These are phyloP conservation scores for Aspergillus campestris DNA, from an alignment of 495 filamentous ascomycete genomes.

Conservation along the genomic window DNA sequence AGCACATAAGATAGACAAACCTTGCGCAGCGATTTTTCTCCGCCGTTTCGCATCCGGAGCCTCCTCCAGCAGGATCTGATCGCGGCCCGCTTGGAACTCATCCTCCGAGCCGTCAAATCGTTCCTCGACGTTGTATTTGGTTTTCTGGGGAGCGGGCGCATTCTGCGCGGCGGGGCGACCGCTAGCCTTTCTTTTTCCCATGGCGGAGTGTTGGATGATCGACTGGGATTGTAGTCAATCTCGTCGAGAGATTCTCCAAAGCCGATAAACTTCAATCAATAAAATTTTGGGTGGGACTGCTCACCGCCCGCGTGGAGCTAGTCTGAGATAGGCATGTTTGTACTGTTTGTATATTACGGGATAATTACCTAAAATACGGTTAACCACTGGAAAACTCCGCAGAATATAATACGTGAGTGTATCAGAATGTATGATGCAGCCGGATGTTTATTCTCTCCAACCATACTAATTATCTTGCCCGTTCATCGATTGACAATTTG, in stretches of 20 bases:
- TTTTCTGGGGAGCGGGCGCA: slow-evolving; percentile 23
- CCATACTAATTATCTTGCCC: no score
- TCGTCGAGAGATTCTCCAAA: not conserved
- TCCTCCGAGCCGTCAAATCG: slow-evolving; percentile 89
- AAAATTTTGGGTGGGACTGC: slow-evolving; percentile 24
- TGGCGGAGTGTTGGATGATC: slow-evolving; percentile 23
- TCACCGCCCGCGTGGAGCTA: slow-evolving; percentile 24
- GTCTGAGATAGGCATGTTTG: slow-evolving; percentile 15
- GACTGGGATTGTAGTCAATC: no score
- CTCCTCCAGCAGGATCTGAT: slow-evolving; percentile 79
- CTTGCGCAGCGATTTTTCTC: slow-evolving; percentile 55
- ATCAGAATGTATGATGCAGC: no score
- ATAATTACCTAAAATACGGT: no score
- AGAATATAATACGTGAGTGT: no score
- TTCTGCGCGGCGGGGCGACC: slow-evolving; percentile 42
- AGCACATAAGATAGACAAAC: slow-evolving; percentile 22
- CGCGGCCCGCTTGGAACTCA: slow-evolving; percentile 75
- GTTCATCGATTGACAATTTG: no score
- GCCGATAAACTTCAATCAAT: slow-evolving; percentile 16
- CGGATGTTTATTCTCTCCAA: no score
- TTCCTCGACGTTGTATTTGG: slow-evolving; percentile 54
- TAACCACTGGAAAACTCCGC: no score
- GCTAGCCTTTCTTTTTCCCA: slow-evolving; percentile 75
- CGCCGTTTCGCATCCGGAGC: slow-evolving; percentile 67
- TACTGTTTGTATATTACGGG: not conserved